phyloP scores from a whole-genome alignment of 106 monocot species.

The Gastrodia elata region DNA sequence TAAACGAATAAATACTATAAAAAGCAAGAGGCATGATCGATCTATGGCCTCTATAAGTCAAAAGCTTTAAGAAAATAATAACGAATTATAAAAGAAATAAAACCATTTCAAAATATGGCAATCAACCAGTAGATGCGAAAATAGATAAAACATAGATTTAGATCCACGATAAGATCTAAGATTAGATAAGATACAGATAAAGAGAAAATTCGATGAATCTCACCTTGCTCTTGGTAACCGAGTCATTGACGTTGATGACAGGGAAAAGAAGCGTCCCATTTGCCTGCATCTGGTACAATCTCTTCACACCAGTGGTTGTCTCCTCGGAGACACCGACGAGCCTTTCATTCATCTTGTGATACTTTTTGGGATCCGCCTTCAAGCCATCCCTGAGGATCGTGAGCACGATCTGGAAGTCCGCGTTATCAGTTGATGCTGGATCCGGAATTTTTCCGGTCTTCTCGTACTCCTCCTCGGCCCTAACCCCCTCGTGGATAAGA shows the following conservation, averaged over 20 bases:
- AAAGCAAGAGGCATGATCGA: background rate
- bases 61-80: background rate
- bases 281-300: conserved; percentile 49
- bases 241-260: conserved; percentile 56
- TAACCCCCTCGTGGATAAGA: conserved; percentile 25
- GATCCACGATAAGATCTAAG: conserved; percentile 1
- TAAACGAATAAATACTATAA: background rate
- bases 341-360: conserved; percentile 34
- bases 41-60: background rate
- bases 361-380: conserved; percentile 28
- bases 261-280: conserved; percentile 40
- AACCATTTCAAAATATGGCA: background rate
- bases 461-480: conserved; percentile 26
- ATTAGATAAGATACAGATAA: background rate
- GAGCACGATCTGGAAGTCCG: conserved; percentile 34
- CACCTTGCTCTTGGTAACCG: conserved; percentile 72
- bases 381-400: conserved; percentile 21
- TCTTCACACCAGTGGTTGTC: conserved; percentile 53
- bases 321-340: conserved; percentile 51
- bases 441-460: conserved; percentile 26
- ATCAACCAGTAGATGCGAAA: background rate
- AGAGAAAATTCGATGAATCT: background rate
- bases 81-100: background rate
- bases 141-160: background rate
- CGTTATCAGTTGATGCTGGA: conserved; percentile 25